Evolutionary conservation across 345 rosid species (phyloP).

Genomic region (Euphorbia lathyris): DNA sequence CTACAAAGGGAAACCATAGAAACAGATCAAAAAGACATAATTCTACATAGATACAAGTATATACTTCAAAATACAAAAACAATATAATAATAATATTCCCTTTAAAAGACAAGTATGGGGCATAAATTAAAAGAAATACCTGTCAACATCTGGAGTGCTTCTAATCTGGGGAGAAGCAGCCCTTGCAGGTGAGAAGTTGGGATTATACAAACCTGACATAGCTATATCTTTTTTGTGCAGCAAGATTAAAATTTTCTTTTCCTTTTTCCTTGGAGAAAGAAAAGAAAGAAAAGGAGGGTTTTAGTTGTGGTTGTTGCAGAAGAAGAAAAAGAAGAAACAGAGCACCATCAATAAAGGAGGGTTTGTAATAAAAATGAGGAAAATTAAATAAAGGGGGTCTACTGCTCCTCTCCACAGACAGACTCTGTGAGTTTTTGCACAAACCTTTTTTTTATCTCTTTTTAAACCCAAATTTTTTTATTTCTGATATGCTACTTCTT

Average conservation of each 20-base stretch:
- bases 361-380: neutral
- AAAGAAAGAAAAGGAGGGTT: constrained; percentile 29
- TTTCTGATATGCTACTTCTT: too few relatives aligned
- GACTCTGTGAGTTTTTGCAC: constrained; percentile 27
- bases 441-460: too few relatives aligned
- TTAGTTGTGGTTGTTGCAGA: constrained; percentile 44
- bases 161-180: constrained; percentile 98
- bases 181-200: constrained; percentile 91
- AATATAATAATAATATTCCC: neutral
- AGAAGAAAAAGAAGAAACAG: constrained; percentile 37
- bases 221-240: constrained; percentile 20
- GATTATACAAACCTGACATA: constrained; percentile 96
- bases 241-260: constrained; percentile 7
- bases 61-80: neutral
- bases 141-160: constrained; percentile 79
- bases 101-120: neutral
- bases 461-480: too few relatives aligned
- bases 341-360: constrained; percentile 38
- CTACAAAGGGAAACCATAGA: constrained; percentile 36
- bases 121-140: constrained; percentile 35
- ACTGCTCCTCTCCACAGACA: constrained; percentile 11
- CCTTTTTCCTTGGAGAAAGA: constrained; percentile 18
- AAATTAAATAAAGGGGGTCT: constrained; percentile 4
- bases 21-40: constrained; percentile 39
- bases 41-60: neutral